Evolutionary conservation across 805 yeast genomes (phyloP), one percentile per base, ranked within the genome.

Genomic region (Ogataea polymorpha): DNA sequence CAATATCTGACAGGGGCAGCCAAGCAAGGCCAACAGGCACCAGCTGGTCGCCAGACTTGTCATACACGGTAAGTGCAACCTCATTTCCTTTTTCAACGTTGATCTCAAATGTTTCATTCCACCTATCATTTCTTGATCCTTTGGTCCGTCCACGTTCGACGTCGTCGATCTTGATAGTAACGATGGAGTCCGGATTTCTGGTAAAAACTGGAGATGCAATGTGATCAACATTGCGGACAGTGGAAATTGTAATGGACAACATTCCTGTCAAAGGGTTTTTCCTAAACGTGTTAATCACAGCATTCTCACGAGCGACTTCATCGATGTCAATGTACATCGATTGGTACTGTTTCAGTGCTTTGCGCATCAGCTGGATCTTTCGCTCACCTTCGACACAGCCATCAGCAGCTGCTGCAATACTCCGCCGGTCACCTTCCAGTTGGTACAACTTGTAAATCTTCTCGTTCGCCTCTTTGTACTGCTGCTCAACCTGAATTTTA

Each of bases 11-110:
- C 21, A 93, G 71, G 26, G 91, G 75, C 20, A 91, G 73, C 99
- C 99, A 93, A 54, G 85, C 79, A 27, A 93, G 72, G 7, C 96
- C 99, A 6, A 93, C 96, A 0, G 99, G 98, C 7, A 82, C 79
- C 45, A 74, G 67, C 36, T 71, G 75, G 43, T 71, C 78, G 27
- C 86, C 86, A 10, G 74, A 68, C 52, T 81, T 82, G 61, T 93
- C 99, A 61, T 83, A 89, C 4, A 93, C 87, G 2, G 90, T 78
- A 43, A 93, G 71, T 55, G 90, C 96, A 32, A 90, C 74, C 65
- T 93, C 99, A 57, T 91, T 87, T 20, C 96, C 96, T 60, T 83
- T 87, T 45, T 86, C 96, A 30, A 93, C 85, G 27, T 79, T 80
- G 42, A 93, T 75, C 39, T 77, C 77, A 58, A 89, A 88, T 30